Base-by-base conservation (phyloP, 1,284 basidiomycete species). In the Veloboletus limbatus region DNA sequence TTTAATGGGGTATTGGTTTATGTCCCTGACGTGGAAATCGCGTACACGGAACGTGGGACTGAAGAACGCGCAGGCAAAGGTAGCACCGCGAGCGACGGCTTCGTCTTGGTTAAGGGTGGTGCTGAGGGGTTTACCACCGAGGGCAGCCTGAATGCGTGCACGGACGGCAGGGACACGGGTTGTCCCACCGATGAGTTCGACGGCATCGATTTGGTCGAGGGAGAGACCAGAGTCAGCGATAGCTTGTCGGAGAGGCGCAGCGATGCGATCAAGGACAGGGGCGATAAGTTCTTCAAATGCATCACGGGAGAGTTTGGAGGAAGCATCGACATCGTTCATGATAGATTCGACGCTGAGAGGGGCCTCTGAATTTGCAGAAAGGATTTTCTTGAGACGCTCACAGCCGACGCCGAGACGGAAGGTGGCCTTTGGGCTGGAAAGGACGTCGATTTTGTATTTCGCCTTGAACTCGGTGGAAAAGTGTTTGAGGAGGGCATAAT, bases 151-250 rank as follows among this genome's bases (percentile, higher is more conserved):
- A 67, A 99, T 89, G 65, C 92, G 83, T 54, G 87, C 81, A 66
- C 96, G 93, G 58, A 98, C 89, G 69, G 95, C 89, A 56, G 95
- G 96, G 59, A 98, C 87, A 79, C 95, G 93, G 13, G 95, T 97
- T 3, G 89, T 88, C 54, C 96, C 95, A 74, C 95, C 95, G 57
- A 98, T 87, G 55, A 97, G 87, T 55, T 89, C 86, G 58, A 90
- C 66, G 52, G 95, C 85, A 63, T 97, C 88, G 59, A 99, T 85
- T 59, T 95, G 84, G 52, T 97, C 92, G 74, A 96, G 83, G 70
- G 90, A 87, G 60, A 98, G 77, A 55, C 86, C 88, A 34, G 95
- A 89, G 60, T 97, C 94, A 65, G 85, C 88, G 58, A 98, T 77
- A 13, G 94, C 96, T 66, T 90, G 89, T 71, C 95, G 81, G 65